Conservation (phyloP, 1,139 yeast species). For the Blastobotrys persicus region DNA sequence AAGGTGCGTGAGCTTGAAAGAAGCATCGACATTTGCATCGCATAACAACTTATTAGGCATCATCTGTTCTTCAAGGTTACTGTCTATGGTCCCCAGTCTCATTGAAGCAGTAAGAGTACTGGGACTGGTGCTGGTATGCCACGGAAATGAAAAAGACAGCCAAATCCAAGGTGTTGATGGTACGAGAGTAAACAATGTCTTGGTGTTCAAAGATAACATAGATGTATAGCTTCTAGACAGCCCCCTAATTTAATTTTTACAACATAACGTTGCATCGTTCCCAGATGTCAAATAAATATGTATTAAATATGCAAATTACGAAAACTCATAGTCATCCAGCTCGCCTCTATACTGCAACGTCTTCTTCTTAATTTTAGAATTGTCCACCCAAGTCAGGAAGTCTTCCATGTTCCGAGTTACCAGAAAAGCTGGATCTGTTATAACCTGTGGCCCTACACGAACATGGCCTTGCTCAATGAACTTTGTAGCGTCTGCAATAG, state of each 20-base stretch:
- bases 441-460: conserved; percentile 92
- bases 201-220: conserved; percentile 69
- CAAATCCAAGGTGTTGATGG: conserved; percentile 65
- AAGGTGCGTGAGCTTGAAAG: conserved; percentile 54
- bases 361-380: conserved; percentile 87
- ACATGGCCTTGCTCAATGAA: conserved; percentile 97
- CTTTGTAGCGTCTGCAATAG: conserved; percentile 81
- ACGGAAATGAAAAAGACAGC: conserved; percentile 22
- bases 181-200: conserved; percentile 58
- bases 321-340: conserved; percentile 44
- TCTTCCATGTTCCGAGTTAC: conserved; percentile 91
- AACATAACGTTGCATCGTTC: too few species aligned
- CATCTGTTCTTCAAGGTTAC: conserved; percentile 67
- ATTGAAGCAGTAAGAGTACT: conserved; percentile 72
- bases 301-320: conserved; percentile 21
- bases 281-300: conserved; percentile 1
- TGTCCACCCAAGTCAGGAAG: conserved; percentile 95
- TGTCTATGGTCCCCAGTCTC: conserved; percentile 71
- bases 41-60: conserved; percentile 82
- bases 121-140: conserved; percentile 69
- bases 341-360: conserved; percentile 81
- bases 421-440: conserved; percentile 93
- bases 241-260: background rate
- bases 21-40: conserved; percentile 70
- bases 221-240: conserved; percentile 48